Percentiles rank a stretch among this genome's conserved stretches.
These are phyloP conservation scores for Penicillium digitatum DNA, from an alignment of 2,329 filamentous ascomycete species.

Conservation along the genomic window DNA sequence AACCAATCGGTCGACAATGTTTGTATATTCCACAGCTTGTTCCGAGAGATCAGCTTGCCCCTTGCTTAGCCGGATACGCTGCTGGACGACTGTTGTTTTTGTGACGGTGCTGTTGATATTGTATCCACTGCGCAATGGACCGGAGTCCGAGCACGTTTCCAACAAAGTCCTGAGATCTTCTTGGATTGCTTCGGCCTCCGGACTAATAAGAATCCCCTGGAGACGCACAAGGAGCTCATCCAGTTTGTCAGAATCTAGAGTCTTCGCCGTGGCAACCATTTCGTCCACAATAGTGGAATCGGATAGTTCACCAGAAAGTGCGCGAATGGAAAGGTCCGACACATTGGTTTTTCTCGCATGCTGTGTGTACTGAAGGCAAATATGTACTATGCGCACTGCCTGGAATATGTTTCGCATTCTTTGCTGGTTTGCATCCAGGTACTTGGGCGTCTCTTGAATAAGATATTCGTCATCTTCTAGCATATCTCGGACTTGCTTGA, in stretches of 20 bases:
- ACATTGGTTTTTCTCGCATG: conserved; percentile 29
- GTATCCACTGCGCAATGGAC: conserved; percentile 67
- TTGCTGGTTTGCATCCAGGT: conserved; percentile 40
- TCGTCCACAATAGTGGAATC: conserved; percentile 51
- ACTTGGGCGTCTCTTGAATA: conserved; percentile 38
- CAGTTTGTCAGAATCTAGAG: conserved; percentile 51
- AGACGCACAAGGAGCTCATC: conserved; percentile 40
- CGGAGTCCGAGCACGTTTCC: conserved; percentile 45
- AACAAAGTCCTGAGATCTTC: conserved; percentile 49
- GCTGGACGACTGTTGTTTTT: conserved; percentile 57
- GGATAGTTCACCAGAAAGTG: conserved; percentile 51
- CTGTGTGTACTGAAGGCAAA: conserved; percentile 29
- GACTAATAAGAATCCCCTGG: conserved; percentile 32
- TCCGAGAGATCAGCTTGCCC: conserved; percentile 53
- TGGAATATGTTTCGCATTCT: conserved; percentile 39
- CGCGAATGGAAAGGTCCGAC: conserved; percentile 39
- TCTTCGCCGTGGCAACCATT: conserved; percentile 51
- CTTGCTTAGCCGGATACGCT: conserved; percentile 57
- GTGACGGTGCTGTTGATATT: conserved; percentile 59
- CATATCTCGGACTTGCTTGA: conserved; percentile 40
- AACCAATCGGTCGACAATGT: conserved; percentile 49
- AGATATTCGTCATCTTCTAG: conserved; percentile 51
- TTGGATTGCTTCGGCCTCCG: conserved; percentile 42
- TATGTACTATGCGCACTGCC: conserved; percentile 29
- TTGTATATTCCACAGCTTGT: conserved; percentile 54